These are phyloP conservation scores for Micractinium conductrix DNA, from an alignment of 139 green algal species.

Conservation along the genomic window DNA sequence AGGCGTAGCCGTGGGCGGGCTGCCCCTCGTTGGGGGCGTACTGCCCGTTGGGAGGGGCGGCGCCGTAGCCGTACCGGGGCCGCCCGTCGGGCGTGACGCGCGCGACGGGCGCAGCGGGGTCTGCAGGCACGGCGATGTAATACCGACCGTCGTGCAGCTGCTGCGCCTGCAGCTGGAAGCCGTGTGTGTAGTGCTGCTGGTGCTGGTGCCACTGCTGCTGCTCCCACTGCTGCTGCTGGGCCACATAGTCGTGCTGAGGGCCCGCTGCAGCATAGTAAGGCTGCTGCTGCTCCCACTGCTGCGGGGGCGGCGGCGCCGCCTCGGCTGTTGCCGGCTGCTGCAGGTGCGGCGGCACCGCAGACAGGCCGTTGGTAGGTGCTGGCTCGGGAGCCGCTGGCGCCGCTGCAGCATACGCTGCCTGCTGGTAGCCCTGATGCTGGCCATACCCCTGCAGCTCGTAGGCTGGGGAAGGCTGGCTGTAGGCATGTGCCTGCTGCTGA, in stretches of 20 bases:
- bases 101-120: too few species aligned
- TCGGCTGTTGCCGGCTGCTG: neutral
- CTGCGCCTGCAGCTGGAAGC: neutral
- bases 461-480: neutral
- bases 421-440: neutral
- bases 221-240: neutral
- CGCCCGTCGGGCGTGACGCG: too few species aligned
- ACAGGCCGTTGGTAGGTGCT: too few species aligned
- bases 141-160: neutral
- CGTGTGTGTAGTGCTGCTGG: neutral
- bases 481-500: neutral
- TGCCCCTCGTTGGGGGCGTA: too few species aligned
- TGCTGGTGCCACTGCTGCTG: slow-evolving; percentile 10
- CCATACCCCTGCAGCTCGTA: neutral
- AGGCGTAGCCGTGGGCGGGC: neutral
- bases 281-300: slow-evolving; percentile 7
- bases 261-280: neutral
- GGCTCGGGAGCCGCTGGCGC: neutral
- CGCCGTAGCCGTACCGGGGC: too few species aligned
- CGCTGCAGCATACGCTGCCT: neutral
- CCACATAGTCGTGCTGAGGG: neutral
- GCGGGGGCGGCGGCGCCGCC: neutral
- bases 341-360: neutral
- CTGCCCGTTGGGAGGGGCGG: too few species aligned
- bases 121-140: too few species aligned